These are phyloP conservation scores for Aspergillus quadricinctus DNA, from an alignment of 2,329 filamentous ascomycete genomes.

Conservation along the genomic window DNA sequence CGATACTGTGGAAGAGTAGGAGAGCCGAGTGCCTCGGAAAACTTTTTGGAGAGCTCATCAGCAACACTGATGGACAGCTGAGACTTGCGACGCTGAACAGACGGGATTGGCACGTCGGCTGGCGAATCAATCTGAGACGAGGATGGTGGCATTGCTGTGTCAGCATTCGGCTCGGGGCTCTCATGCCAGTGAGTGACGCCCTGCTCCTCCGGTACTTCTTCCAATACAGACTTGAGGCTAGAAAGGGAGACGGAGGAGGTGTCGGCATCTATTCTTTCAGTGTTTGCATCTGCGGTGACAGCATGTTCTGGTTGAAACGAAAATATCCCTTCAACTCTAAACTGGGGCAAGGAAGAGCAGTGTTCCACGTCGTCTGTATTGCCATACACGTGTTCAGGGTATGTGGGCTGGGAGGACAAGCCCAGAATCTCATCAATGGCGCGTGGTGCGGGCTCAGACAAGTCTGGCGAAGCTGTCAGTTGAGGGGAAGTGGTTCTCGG, in stretches of 20 bases:
- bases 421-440: slow-evolving; percentile 41
- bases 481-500: slow-evolving; percentile 35
- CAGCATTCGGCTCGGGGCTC: slow-evolving; percentile 23
- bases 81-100: slow-evolving; percentile 16
- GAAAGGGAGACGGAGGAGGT: slow-evolving; percentile 42
- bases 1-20: slow-evolving; percentile 32
- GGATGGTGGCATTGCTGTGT: slow-evolving; percentile 14
- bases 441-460: slow-evolving; percentile 32
- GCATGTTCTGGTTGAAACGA: slow-evolving; percentile 32
- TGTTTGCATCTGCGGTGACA: slow-evolving; percentile 40
- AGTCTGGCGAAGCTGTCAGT: slow-evolving; percentile 24
- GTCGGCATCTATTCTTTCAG: slow-evolving; percentile 31
- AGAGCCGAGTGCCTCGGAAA: slow-evolving; percentile 45
- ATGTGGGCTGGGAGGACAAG: slow-evolving; percentile 24
- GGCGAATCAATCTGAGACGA: slow-evolving; percentile 13
- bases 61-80: slow-evolving; percentile 30
- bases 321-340: slow-evolving; percentile 27
- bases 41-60: slow-evolving; percentile 34
- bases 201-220: slow-evolving; percentile 45
- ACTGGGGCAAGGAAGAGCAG: slow-evolving; percentile 12
- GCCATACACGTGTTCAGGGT: slow-evolving; percentile 29
- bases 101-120: slow-evolving; percentile 7
- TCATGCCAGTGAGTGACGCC: slow-evolving; percentile 33
- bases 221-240: slow-evolving; percentile 36
- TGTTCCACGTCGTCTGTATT: slow-evolving; percentile 11